Conservation (phyloP, 1,139 yeast genomes). For the Zygosaccharomyces sapae region DNA sequence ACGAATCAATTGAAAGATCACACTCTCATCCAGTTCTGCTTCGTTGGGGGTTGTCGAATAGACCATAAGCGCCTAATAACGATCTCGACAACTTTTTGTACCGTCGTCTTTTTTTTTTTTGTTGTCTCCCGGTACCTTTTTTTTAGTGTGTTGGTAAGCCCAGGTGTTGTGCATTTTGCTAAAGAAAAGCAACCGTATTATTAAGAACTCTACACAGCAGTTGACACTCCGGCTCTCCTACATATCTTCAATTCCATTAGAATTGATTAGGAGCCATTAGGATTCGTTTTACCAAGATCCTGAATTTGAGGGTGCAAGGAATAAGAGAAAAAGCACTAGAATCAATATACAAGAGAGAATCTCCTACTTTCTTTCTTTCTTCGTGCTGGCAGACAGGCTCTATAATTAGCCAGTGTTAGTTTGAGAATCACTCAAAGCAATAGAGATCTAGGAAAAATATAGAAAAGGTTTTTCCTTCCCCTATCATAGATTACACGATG, state of each 20-base stretch:
- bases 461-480: no score
- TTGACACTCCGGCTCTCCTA: neutral
- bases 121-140: neutral
- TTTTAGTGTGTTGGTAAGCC: neutral
- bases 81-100: neutral
- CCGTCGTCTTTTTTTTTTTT: neutral
- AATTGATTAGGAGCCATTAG: neutral
- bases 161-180: neutral
- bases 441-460: neutral
- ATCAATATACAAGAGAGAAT: no score
- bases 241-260: neutral
- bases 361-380: neutral
- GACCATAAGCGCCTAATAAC: neutral
- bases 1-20: neutral
- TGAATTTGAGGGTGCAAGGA: neutral
- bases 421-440: neutral
- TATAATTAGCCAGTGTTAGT: neutral
- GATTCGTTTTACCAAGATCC: neutral
- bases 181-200: neutral
- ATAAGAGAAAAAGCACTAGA: neutral
- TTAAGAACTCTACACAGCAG: neutral
- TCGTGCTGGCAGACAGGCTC: neutral
- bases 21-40: neutral
- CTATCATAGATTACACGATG: conserved; percentile 28
- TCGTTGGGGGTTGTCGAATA: neutral